Base-by-base conservation (phyloP, 2,329 filamentous ascomycete species). In the Apiospora aurea region DNA sequence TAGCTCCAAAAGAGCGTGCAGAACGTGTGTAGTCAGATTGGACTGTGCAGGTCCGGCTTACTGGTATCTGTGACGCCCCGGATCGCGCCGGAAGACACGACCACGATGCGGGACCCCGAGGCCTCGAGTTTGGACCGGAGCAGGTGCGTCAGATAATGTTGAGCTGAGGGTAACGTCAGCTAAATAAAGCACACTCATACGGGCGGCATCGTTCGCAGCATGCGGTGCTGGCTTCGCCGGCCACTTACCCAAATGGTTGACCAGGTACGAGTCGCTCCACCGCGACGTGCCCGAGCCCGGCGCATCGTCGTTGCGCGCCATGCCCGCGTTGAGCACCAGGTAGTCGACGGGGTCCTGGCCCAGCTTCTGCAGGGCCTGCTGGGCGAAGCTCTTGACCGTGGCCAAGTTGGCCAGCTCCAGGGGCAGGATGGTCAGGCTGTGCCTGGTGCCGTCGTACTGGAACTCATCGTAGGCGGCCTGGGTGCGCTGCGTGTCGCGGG, bases 101-200 rank as follows among this genome's bases (percentile, higher is more conserved):
- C 78, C 4, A 88, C 83, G 57, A 88, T 79, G 51, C 87, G 83
- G 0, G 86, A 82, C 68, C 80, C 81, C 38, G 85, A 87, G 4
- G 80, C 79, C 7, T 84, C 82, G 18, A 89, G 75, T 75, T 87
- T 88, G n/a, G 86, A 82, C 2, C 82, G 81, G 29, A 89, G 77
- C 2, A 88, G 79, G 73, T 89, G 87, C 0, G 83, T 78, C 1
- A 89, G 81, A 71, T 89, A 89, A 75, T 88, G 87, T 72, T 89
- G 87, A 8, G 87, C 87, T 88, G 29, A 38, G 21, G 0, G 11
- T n/a, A 18, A 16, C 16, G 53, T 61, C 29, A 61, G 29, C 16
- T 2, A 7, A 34, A 57, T 2, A 7, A 34, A 57, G 5, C 13
- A 34, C 26, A 34, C 26, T 11, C 4, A 21, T 10, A 49, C 46